Evolutionary conservation across 75 land plant species (phyloP).

Genomic region (Azolla pinnata): DNA sequence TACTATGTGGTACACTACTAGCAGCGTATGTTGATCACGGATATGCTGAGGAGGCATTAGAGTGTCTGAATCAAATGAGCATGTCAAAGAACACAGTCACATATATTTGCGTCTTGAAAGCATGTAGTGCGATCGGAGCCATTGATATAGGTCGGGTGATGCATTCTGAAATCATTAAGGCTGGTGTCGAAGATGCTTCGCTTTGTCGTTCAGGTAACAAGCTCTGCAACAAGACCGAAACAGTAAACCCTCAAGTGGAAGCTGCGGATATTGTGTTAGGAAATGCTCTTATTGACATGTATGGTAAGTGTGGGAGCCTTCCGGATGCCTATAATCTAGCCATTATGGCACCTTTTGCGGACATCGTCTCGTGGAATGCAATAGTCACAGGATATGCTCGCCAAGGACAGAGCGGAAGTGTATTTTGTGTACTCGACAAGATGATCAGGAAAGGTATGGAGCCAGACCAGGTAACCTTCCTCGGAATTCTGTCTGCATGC

Average conservation of each 20-base stretch:
- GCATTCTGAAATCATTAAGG: constrained; percentile 15
- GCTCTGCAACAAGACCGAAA: too few species aligned
- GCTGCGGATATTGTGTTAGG: constrained; percentile 15
- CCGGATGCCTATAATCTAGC: constrained; percentile 15
- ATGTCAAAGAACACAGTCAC: constrained; percentile 10
- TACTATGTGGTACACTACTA: not conserved
- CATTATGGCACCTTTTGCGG: not conserved
- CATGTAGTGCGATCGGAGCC: constrained; percentile 14
- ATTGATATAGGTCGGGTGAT: constrained; percentile 10
- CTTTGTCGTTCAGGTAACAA: too few species aligned
- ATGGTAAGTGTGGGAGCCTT: constrained; percentile 32
- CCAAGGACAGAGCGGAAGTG: constrained; percentile 15
- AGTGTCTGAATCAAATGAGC: not conserved
- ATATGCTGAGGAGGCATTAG: not conserved
- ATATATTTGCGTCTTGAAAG: constrained; percentile 11
- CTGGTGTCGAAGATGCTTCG: constrained; percentile 14
- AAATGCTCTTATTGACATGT: constrained; percentile 34
- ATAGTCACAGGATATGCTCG: constrained; percentile 26
- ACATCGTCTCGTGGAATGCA: constrained; percentile 23
- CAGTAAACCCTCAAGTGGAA: constrained; percentile 13
- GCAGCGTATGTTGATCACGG: constrained; percentile 3
- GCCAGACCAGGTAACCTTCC: constrained; percentile 34
- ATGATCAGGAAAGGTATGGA: constrained; percentile 16
- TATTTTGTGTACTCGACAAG: not conserved
- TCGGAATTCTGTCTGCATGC: constrained; percentile 29